Base-by-base conservation (phyloP, 2,329 filamentous ascomycete species). In the Clonostachys sp. region DNA sequence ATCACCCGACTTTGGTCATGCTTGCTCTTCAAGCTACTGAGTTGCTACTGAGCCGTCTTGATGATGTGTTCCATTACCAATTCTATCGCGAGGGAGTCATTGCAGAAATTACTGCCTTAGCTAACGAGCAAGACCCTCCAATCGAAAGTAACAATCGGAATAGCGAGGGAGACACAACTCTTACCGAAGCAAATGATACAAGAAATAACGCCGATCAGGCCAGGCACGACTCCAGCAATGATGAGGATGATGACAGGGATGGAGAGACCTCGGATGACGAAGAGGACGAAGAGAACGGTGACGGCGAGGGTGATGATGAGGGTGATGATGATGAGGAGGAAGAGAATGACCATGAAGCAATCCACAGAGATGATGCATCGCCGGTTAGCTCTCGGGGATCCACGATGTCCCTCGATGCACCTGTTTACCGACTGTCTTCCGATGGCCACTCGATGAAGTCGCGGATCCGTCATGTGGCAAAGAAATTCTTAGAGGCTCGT, bases 81-180 rank as follows among this genome's bases (percentile, higher is more conserved):
- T 92, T 99, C 56, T 95, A 99, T 61, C 88, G 94, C 1, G 95
- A 99, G 68, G 94, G 94, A 35, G 94, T 99, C 41, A 91, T 97
- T 56, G 78, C 87, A 2, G 92, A 99, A 63, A 95, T 99, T 45
- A 78, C 83, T 33, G 92, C 91, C 60, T 73, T 99, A 34, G 86
- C 90, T 1, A 76, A 68, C 45, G 65, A 73, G 45, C 71, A 78
- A 45, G 57, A 64, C 10, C 12, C 42, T 6, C 42, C 20, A 12
- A 58, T 60, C 8, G 56, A 57, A 12, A 56, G 63, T 6, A 57
- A 58, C 5, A 51, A 56, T 20, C 49, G 50, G 18, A 46, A 48
- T 34, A 43, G 17, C 14, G 46, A 52, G 17, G 44, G 33, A 6
- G 50, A 56, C 36, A 18, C 10, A n/a, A 12, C 36, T n/a, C 36